Percentiles rank a stretch among this genome's conserved stretches.
Conservation (phyloP, 257 asterid genomes). For the Avicennia marina region DNA sequence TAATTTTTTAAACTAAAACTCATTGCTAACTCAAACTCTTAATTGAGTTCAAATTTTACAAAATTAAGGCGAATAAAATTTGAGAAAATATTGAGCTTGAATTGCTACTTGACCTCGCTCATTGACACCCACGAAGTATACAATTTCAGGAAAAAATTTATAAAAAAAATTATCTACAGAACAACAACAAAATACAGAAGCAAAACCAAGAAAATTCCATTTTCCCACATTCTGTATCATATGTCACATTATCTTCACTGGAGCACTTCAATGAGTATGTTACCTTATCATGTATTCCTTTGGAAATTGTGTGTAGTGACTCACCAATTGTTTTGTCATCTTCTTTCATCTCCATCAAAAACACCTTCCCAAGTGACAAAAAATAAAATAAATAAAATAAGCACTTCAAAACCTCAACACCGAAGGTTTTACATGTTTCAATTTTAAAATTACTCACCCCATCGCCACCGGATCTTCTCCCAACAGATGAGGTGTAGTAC, state of each 20-base stretch:
- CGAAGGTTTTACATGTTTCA: background rate
- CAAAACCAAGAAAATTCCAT: too few relatives aligned
- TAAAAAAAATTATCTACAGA: too few relatives aligned
- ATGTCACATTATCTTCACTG: background rate
- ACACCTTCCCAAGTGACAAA: constrained; percentile 35
- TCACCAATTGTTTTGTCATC: constrained; percentile 61
- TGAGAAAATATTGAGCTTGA: too few relatives aligned
- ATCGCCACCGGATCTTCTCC: constrained; percentile 60
- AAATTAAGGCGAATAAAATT: too few relatives aligned
- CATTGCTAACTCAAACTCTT: too few relatives aligned
- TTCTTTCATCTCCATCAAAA: constrained; percentile 68
- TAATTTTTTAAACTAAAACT: too few relatives aligned
- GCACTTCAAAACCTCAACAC: background rate
- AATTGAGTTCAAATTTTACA: too few relatives aligned
- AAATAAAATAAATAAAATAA: background rate
- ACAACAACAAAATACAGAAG: too few relatives aligned
- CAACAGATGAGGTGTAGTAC: constrained; percentile 53
- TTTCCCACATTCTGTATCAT: background rate
- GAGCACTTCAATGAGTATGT: background rate
- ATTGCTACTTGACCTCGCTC: too few relatives aligned
- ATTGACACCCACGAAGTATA: too few relatives aligned
- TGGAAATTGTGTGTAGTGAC: constrained; percentile 67
- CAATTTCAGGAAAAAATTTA: too few relatives aligned
- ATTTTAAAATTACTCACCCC: constrained; percentile 50
- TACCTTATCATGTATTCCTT: constrained; percentile 76